phyloP scores from a whole-genome alignment of 345 rosid genomes.

The Euclidium syriacum region DNA sequence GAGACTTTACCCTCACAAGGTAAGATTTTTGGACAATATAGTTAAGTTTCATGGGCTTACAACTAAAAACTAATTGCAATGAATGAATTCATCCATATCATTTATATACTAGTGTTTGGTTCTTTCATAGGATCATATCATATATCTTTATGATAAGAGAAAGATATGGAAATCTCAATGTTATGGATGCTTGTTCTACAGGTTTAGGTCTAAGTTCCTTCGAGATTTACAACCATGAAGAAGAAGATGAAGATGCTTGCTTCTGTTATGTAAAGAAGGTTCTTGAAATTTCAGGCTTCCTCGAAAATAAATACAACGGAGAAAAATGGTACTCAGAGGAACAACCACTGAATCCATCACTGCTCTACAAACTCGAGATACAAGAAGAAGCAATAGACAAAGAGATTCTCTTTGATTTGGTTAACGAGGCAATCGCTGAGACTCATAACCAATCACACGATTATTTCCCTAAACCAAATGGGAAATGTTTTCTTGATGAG shows the following conservation, averaged over 20 bases:
- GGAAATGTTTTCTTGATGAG: slow-evolving; percentile 45
- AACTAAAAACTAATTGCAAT: too few species aligned
- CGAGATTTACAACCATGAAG: slow-evolving; percentile 8
- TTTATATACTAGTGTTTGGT: too few species aligned
- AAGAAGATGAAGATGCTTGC: slow-evolving; percentile 32
- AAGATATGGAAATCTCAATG: background rate
- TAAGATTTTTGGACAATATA: background rate
- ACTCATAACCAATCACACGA: slow-evolving; percentile 38
- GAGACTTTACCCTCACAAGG: slow-evolving; percentile 17
- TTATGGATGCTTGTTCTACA: background rate
- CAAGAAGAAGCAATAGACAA: slow-evolving; percentile 29
- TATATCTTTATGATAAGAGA: background rate
- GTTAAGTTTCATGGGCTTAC: too few species aligned
- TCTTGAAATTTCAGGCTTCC: slow-evolving; percentile 60
- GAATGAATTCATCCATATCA: too few species aligned
- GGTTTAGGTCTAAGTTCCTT: slow-evolving; percentile 7
- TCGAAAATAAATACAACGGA: slow-evolving; percentile 32
- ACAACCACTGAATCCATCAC: slow-evolving; percentile 59
- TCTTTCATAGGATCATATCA: too few species aligned
- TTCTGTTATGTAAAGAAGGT: slow-evolving; percentile 52
- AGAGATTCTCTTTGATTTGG: slow-evolving; percentile 58
- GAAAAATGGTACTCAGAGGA: slow-evolving; percentile 54
- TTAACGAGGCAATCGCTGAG: slow-evolving; percentile 54
- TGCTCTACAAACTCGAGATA: slow-evolving; percentile 48
- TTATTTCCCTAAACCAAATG: slow-evolving; percentile 57